Evolutionary conservation across 2,329 filamentous ascomycete genomes (phyloP).

Genomic region (Xylariaceae sp.): DNA sequence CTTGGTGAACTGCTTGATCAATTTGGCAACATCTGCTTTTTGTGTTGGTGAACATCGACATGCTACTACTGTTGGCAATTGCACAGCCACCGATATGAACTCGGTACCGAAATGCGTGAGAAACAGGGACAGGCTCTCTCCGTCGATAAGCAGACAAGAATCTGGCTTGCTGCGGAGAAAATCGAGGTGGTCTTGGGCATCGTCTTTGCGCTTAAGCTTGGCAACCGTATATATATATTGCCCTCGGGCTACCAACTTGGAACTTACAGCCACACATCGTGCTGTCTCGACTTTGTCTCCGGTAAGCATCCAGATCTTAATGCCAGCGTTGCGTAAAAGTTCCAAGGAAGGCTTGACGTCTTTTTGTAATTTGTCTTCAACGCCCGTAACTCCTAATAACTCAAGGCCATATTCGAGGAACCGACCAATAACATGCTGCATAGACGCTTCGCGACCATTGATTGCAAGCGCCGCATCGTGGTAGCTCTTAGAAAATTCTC

Average conservation of each 20-base stretch:
- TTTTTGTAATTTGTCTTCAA: slow-evolving; percentile 92
- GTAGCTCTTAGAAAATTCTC: slow-evolving; percentile 71
- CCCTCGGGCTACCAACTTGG: slow-evolving; percentile 86
- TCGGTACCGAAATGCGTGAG: slow-evolving; percentile 75
- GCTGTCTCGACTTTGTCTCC: slow-evolving; percentile 98
- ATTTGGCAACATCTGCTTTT: slow-evolving; percentile 86
- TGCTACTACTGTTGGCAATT: slow-evolving; percentile 85
- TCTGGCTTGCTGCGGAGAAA: slow-evolving; percentile 85
- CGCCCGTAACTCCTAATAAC: slow-evolving; percentile 92
- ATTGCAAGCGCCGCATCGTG: slow-evolving; percentile 78
- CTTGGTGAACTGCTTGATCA: slow-evolving; percentile 87
- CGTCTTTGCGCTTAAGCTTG: slow-evolving; percentile 77
- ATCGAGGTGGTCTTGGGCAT: slow-evolving; percentile 82
- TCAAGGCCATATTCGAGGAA: slow-evolving; percentile 86
- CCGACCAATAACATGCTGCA: slow-evolving; percentile 74
- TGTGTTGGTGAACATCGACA: slow-evolving; percentile 96
- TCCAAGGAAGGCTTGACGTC: slow-evolving; percentile 96
- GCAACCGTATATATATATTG: slow-evolving; percentile 95
- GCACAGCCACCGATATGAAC: slow-evolving; percentile 85
- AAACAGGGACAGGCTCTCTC: slow-evolving; percentile 81
- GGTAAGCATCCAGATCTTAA: slow-evolving; percentile 99
- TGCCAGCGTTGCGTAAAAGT: slow-evolving; percentile 89
- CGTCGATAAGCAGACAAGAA: slow-evolving; percentile 85
- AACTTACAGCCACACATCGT: slow-evolving; percentile 89
- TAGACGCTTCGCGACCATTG: slow-evolving; percentile 71